These are phyloP conservation scores for Phytophthora hibernalis DNA, from an alignment of 352 stramenopile genomes.

Conservation along the genomic window DNA sequence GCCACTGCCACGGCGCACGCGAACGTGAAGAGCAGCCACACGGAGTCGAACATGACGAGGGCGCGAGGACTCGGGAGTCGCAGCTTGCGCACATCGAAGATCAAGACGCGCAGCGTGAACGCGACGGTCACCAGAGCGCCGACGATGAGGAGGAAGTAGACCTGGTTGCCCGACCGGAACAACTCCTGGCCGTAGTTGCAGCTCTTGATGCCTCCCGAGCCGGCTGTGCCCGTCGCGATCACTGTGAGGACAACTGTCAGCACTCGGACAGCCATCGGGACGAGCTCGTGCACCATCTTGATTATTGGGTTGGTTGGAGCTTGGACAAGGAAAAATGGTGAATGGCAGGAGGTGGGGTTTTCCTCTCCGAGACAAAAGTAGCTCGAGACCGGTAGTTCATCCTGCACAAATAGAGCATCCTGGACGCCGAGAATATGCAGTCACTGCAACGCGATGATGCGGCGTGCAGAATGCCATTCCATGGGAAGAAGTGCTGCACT, in stretches of 20 bases:
- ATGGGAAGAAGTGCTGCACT: slow-evolving; percentile 7
- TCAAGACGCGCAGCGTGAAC: slow-evolving; percentile 45
- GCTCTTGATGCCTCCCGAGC: slow-evolving; percentile 53
- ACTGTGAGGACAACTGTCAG: slow-evolving; percentile 54
- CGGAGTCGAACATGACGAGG: slow-evolving; percentile 53
- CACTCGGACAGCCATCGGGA: slow-evolving; percentile 49
- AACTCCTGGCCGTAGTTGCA: slow-evolving; percentile 58
- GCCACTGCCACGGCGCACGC: slow-evolving; percentile 58
- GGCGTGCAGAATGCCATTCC: neutral
- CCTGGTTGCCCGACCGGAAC: slow-evolving; percentile 59
- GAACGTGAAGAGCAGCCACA: slow-evolving; percentile 71
- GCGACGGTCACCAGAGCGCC: slow-evolving; percentile 45
- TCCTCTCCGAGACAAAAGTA: neutral
- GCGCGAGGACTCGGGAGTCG: slow-evolving; percentile 48
- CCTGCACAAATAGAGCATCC: neutral
- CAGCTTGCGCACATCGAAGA: slow-evolving; percentile 67
- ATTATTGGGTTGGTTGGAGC: neutral
- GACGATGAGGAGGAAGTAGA: slow-evolving; percentile 66
- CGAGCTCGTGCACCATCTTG: slow-evolving; percentile 46
- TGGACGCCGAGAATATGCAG: slow-evolving; percentile 26
- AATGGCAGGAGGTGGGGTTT: slow-evolving; percentile 12
- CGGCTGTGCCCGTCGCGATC: slow-evolving; percentile 47
- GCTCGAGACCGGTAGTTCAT: neutral
- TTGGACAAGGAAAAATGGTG: slow-evolving; percentile 15
- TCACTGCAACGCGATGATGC: slow-evolving; percentile 20